A percentile compares a stretch with the other conserved stretches of the same genome.
These are phyloP conservation scores for Arabis alpina DNA, from an alignment of 345 rosid species.

Conservation along the genomic window DNA sequence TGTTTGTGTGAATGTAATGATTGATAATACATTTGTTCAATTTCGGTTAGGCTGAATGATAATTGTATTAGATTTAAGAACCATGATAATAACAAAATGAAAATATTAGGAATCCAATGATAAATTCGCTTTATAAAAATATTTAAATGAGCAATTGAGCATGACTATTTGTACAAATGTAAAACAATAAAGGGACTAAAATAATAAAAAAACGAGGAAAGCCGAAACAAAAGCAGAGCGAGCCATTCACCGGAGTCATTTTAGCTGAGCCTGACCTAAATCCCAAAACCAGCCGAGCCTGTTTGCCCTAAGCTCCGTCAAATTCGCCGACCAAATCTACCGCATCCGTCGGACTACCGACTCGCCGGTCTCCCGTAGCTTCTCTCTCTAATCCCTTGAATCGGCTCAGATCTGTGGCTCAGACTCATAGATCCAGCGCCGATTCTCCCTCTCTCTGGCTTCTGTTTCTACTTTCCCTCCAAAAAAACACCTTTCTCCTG, in stretches of 20 bases:
- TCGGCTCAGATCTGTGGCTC: slow-evolving; percentile 75
- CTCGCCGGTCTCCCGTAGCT: slow-evolving; percentile 38
- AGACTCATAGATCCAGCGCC: slow-evolving; percentile 56
- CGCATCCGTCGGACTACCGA: slow-evolving; percentile 26
- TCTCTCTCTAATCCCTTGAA: slow-evolving; percentile 30
- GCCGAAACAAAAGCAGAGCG: slow-evolving; percentile 30
- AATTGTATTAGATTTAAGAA: too few relatives aligned
- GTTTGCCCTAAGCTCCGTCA: slow-evolving; percentile 23
- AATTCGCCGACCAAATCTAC: slow-evolving; percentile 30
- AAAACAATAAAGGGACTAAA: too few relatives aligned
- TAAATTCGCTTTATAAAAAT: too few relatives aligned
- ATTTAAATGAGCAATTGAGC: too few relatives aligned
- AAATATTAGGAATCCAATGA: too few relatives aligned
- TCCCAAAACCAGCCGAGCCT: slow-evolving; percentile 49
- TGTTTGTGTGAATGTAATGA: too few relatives aligned
- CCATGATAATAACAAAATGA: too few relatives aligned
- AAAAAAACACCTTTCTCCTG: slow-evolving; percentile 29
- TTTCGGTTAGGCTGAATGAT: too few relatives aligned
- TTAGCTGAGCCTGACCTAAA: slow-evolving; percentile 39
- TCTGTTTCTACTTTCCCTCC: slow-evolving; percentile 50
- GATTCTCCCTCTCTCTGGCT: slow-evolving; percentile 21
- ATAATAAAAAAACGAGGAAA: too few relatives aligned
- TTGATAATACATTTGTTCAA: too few relatives aligned
- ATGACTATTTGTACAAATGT: too few relatives aligned
- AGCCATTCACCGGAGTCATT: slow-evolving; percentile 51